Base-by-base conservation (phyloP, 148 eudicot species). In the Rhododendron williamsianum region DNA sequence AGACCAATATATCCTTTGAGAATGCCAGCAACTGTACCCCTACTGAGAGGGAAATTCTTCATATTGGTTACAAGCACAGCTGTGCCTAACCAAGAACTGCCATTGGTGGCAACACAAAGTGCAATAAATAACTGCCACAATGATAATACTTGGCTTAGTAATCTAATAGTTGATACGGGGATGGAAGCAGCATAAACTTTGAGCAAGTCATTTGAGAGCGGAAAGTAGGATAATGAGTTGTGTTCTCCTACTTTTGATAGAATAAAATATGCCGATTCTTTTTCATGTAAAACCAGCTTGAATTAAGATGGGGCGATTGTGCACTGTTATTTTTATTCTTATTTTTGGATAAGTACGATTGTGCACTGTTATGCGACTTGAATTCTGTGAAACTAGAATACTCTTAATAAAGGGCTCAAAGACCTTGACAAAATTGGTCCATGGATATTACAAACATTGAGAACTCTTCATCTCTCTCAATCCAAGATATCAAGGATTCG, bases 1-100 rank as follows among this genome's bases (percentile, higher is more conserved):
- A 94, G 89, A 46, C 98, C 99, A 21, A 88, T 78, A 78, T 96
- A 96, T 46, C 98, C 99, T 89, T 96, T 96, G 43, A 94, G 92
- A 83, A 96, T 89, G 49, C 99, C 99, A 81, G 98, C 97, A 84
- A 96, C 96, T 46, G 96, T 95, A 78, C 99, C 99, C 84, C 99
- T 91, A 82, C 99, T 96, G 58, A 94, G 89, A 80, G 99, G 98
- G 83, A 96, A 96, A 84, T 96, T 96, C 83, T 95, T 91, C 98
- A 96, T 94, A 82, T 96, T 96, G 84, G 95, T 93, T 9, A 93
- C 99, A 58, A 94, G 97, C 72, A 96, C 95, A n/a, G 99, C 93
- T n/a, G 98, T 93, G 51, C 95, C 92, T 46, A 96, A 91, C 94
- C 95, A 94, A 73, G 96, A 94, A 51, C 90, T 89, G 87, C 98